Conservation (phyloP, 768 basidiomycete genomes). For the Agrocybe pediades region DNA sequence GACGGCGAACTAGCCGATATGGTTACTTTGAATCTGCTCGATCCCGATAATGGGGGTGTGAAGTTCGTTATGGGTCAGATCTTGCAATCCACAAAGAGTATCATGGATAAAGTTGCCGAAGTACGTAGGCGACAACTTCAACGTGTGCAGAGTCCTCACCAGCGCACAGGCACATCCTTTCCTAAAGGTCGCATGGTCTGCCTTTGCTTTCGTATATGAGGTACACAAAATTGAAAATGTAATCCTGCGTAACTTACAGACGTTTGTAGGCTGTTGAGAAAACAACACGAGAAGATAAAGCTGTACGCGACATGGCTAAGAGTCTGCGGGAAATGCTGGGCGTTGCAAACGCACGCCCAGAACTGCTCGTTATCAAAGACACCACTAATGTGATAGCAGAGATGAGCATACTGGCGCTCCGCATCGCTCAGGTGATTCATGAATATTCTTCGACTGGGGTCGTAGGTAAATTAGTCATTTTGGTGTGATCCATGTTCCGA, state of each 20-base stretch:
- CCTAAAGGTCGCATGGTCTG: background rate
- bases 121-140: background rate
- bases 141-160: no score
- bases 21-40: no score
- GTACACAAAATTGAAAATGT: background rate
- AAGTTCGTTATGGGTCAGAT: background rate
- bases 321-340: constrained; percentile 3
- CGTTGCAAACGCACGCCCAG: background rate
- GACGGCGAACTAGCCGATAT: no score
- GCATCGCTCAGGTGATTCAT: constrained; percentile 1
- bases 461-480: background rate
- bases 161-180: constrained; percentile 6
- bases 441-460: background rate
- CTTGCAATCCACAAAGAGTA: no score
- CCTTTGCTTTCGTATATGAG: background rate
- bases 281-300: background rate
- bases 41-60: no score
- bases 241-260: background rate
- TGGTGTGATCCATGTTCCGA: background rate
- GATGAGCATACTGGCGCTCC: constrained; percentile 4
- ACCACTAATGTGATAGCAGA: constrained; percentile 7
- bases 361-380: background rate
- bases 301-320: background rate
- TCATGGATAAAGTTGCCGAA: no score
- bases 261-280: background rate